A percentile compares a stretch with the other conserved stretches of the same genome.
Evolutionary conservation across 2,329 filamentous ascomycete genomes (phyloP).

Genomic region (Colletotrichum sp.): DNA sequence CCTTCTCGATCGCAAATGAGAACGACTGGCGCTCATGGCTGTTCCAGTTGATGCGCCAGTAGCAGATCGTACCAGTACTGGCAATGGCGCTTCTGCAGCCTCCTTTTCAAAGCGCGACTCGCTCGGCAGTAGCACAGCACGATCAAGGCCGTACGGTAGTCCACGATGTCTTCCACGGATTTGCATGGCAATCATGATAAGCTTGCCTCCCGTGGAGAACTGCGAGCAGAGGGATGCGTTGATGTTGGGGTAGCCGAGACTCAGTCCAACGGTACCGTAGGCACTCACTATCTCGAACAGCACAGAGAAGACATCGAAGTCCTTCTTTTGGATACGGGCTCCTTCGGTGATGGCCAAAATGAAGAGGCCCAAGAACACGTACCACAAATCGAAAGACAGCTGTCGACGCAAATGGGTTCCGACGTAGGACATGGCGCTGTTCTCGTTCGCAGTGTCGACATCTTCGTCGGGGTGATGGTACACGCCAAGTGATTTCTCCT

Average conservation of each 20-base stretch:
- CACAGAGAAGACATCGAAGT: slow-evolving; percentile 71
- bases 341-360: slow-evolving; percentile 91
- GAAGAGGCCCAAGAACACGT: slow-evolving; percentile 91
- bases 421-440: slow-evolving; percentile 78
- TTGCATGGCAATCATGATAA: slow-evolving; percentile 72
- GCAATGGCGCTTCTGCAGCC: slow-evolving; percentile 49
- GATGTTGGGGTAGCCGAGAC: slow-evolving; percentile 76
- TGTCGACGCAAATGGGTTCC: slow-evolving; percentile 90
- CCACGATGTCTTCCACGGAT: slow-evolving; percentile 72
- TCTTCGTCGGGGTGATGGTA: slow-evolving; percentile 58
- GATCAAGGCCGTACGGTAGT: slow-evolving; percentile 68
- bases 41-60: slow-evolving; percentile 37
- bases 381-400: slow-evolving; percentile 97
- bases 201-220: slow-evolving; percentile 75
- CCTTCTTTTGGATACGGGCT: slow-evolving; percentile 61
- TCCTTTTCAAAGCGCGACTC: slow-evolving; percentile 60
- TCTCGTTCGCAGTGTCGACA: slow-evolving; percentile 53
- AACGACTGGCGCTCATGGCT: slow-evolving; percentile 26
- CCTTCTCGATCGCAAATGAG: slow-evolving; percentile 25
- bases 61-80: slow-evolving; percentile 38
- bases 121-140: slow-evolving; percentile 63
- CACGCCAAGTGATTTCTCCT: slow-evolving; percentile 84
- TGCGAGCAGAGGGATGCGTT: slow-evolving; percentile 84
- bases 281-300: slow-evolving; percentile 90
- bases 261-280: slow-evolving; percentile 93